Evolutionary conservation across 2,329 filamentous ascomycete genomes (phyloP), one percentile per base, ranked within the genome.

Genomic region (Aspergillus vadensis): DNA sequence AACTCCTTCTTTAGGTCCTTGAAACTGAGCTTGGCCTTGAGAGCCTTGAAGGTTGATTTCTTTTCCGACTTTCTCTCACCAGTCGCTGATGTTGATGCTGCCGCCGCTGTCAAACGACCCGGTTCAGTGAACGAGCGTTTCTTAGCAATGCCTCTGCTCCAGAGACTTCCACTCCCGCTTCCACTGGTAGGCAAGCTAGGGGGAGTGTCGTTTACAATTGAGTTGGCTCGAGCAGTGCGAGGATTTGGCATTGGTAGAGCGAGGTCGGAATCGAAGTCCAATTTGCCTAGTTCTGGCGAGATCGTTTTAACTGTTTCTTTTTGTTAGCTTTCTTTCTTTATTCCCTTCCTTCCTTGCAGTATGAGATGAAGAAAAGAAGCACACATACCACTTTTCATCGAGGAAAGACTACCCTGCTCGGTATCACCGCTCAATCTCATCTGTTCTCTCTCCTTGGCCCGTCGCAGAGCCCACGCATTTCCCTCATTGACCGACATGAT

Each of bases 171-270:
- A 7, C 52, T 38, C 44, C 43, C 32, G 12, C 32, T 36, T 36
- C 32, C 32, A 36, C 32, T 36, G 32, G 32, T 12, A 36, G 10
- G 32, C 10, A 36, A 14, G 32, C 32, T 30, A 23, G 36, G 17
- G 21, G 15, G n/a, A 15, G 39, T n/a, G 2, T n/a, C 9, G 7
- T 30, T 17, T 14, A 36, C 10, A 4, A 19, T 50, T 15, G 58
- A 49, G n/a, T 63, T 58, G 4, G 57, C 32, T 56, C 52, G 21
- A 17, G 30, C 32, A 36, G 57, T 62, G 14, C 56, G 64, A 3
- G 66, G 68, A 36, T 70, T 72, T 1, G 70, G 70, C 70, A 72
- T 73, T 6, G 70, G 68, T 6, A 73, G 47, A 30, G 71, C 70
- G 5, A 73, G 61, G 10, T 66, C 65, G 32, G 61, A 55, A 27